Evolutionary conservation across 2,329 filamentous ascomycete species (phyloP).

Genomic region (Stachybotrys echinatus): DNA sequence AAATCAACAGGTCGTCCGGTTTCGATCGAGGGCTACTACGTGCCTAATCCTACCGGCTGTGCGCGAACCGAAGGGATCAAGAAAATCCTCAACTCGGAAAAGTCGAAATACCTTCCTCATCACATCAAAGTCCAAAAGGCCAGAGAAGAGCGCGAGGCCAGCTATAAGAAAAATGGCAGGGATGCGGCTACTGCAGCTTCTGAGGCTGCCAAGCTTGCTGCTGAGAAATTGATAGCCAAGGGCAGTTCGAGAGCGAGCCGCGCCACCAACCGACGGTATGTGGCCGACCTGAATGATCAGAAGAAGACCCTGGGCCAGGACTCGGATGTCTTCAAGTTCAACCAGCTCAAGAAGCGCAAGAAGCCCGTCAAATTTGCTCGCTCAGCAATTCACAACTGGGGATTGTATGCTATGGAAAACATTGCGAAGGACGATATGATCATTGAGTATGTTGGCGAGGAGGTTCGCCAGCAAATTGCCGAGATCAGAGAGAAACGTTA

Average conservation of each 20-base stretch:
- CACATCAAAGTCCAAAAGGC: constrained; percentile 93
- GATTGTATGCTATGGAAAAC: constrained; percentile 94
- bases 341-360: constrained; percentile 98
- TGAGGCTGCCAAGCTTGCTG: constrained; percentile 66
- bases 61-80: constrained; percentile 91
- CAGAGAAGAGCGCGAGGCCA: constrained; percentile 84
- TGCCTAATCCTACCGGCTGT: constrained; percentile 77
- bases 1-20: constrained; percentile 25
- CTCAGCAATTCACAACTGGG: constrained; percentile 98
- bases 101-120: constrained; percentile 96
- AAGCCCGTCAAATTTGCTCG: constrained; percentile 97
- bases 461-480: constrained; percentile 94
- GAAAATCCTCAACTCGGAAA: constrained; percentile 94
- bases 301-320: constrained; percentile 81
- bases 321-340: constrained; percentile 91
- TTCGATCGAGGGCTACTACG: constrained; percentile 64
- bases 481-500: constrained; percentile 91
- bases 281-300: constrained; percentile 92
- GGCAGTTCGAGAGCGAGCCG: constrained; percentile 90
- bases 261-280: constrained; percentile 89
- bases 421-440: constrained; percentile 99
- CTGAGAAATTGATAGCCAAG: constrained; percentile 77
- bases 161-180: constrained; percentile 59
- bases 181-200: constrained; percentile 61
- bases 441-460: constrained; percentile 98